Evolutionary conservation across 2,329 filamentous ascomycete genomes (phyloP).

Genomic region (Sarocladiaceae sp.): DNA sequence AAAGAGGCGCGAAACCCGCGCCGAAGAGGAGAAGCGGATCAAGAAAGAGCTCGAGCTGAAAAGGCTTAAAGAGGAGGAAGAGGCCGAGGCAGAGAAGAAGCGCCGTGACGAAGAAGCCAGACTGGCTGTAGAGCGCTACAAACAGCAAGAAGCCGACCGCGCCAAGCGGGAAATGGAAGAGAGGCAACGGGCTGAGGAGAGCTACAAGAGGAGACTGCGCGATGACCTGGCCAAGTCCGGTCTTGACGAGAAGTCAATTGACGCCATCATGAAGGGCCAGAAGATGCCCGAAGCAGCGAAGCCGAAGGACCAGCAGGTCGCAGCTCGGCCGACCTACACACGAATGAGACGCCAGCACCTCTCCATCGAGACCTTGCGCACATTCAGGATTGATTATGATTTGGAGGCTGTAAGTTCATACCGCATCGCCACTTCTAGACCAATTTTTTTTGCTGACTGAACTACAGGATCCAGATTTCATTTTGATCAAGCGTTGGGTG

Average conservation of each 20-base stretch:
- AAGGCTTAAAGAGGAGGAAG: constrained; percentile 41
- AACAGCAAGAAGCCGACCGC: constrained; percentile 40
- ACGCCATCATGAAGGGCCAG: constrained; percentile 55
- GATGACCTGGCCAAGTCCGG: constrained; percentile 56
- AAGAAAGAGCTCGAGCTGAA: constrained; percentile 48
- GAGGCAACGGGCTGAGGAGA: constrained; percentile 44
- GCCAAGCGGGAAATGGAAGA: constrained; percentile 40
- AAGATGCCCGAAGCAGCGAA: constrained; percentile 33
- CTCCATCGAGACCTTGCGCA: constrained; percentile 56
- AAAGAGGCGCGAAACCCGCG: constrained; percentile 39
- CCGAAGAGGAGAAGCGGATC: constrained; percentile 46
- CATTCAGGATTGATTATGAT: constrained; percentile 54
- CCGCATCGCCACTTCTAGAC: too few relatives aligned
- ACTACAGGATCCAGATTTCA: constrained; percentile 59
- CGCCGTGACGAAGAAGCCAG: constrained; percentile 42
- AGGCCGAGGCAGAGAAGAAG: constrained; percentile 37
- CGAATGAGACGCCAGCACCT: constrained; percentile 59
- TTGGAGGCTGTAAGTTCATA: constrained; percentile 46
- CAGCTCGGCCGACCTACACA: constrained; percentile 52
- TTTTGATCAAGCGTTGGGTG: constrained; percentile 71
- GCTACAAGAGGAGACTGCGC: constrained; percentile 52
- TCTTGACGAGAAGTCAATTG: constrained; percentile 54
- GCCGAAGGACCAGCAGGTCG: constrained; percentile 10
- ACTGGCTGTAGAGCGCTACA: constrained; percentile 50
- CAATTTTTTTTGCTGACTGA: not conserved